Evolutionary conservation across 176 grass and related monocot species (phyloP).

Genomic region (Lolium perenne): DNA sequence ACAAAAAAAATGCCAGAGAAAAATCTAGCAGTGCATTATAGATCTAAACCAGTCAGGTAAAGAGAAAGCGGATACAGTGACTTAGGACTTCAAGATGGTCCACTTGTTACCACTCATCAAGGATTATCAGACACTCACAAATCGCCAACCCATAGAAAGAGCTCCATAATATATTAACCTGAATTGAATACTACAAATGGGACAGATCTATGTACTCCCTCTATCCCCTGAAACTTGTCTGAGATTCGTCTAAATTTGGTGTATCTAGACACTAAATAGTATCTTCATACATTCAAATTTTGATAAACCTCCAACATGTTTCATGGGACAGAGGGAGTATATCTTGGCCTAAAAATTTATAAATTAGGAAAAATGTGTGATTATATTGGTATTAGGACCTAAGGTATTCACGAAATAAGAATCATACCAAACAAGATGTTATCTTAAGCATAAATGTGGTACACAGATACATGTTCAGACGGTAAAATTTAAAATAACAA

Average conservation of each 20-base stretch:
- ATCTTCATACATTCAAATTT: no score
- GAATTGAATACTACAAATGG: background rate
- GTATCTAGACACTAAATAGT: no score
- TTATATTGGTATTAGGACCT: background rate
- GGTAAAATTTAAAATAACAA: background rate
- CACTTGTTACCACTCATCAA: conserved; percentile 11
- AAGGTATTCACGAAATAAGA: background rate
- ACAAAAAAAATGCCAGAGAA: background rate
- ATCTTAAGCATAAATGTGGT: background rate
- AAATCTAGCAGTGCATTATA: background rate
- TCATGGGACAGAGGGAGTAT: background rate
- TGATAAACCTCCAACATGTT: no score
- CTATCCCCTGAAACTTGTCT: no score
- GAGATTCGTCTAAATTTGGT: no score
- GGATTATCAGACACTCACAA: background rate
- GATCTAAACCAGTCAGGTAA: background rate
- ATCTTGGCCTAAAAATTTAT: background rate
- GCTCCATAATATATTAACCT: background rate
- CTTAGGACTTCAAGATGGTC: background rate
- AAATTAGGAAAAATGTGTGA: background rate
- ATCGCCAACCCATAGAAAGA: background rate
- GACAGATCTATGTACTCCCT: background rate
- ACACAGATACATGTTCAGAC: background rate
- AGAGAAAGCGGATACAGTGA: conserved; percentile 6
- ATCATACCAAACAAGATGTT: background rate